Evolutionary conservation across 2,329 filamentous ascomycete species (phyloP).

Genomic region (Alternaria alternata): DNA sequence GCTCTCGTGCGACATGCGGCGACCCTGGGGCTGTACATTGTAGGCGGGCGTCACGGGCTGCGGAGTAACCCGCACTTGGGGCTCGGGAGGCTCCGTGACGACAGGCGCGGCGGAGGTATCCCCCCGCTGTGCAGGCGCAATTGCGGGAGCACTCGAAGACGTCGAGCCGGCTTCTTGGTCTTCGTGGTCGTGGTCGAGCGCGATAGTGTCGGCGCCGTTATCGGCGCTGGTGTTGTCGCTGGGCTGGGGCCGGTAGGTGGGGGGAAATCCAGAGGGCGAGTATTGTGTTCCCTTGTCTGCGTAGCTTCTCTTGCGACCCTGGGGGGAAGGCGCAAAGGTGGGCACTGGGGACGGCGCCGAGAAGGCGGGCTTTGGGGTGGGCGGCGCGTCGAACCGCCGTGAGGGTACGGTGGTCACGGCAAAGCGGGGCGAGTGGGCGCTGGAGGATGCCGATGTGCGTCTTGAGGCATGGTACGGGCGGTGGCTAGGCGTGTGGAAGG

Average conservation of each 20-base stretch:
- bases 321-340: conserved; percentile 35
- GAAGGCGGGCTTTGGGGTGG: conserved; percentile 28
- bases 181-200: not conserved
- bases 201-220: not conserved
- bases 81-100: conserved; percentile 48
- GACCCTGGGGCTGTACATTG: conserved; percentile 22
- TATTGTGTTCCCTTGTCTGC: conserved; percentile 64
- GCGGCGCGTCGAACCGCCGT: conserved; percentile 41
- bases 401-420: conserved; percentile 38
- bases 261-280: conserved; percentile 58
- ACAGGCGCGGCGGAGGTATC: conserved; percentile 42
- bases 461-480: conserved; percentile 46
- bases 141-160: conserved; percentile 24
- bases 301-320: conserved; percentile 48
- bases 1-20: conserved; percentile 23
- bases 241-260: conserved; percentile 49
- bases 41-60: conserved; percentile 33
- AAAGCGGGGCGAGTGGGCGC: conserved; percentile 46
- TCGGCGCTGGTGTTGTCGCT: conserved; percentile 3
- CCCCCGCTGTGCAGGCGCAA: conserved; percentile 37
- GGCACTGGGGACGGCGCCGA: conserved; percentile 37
- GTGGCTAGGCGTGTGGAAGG: conserved; percentile 44
- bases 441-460: conserved; percentile 42
- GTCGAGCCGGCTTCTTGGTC: conserved; percentile 11
- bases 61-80: conserved; percentile 46